Evolutionary conservation across 345 rosid genomes (phyloP).

Genomic region (Dimocarpus longan): DNA sequence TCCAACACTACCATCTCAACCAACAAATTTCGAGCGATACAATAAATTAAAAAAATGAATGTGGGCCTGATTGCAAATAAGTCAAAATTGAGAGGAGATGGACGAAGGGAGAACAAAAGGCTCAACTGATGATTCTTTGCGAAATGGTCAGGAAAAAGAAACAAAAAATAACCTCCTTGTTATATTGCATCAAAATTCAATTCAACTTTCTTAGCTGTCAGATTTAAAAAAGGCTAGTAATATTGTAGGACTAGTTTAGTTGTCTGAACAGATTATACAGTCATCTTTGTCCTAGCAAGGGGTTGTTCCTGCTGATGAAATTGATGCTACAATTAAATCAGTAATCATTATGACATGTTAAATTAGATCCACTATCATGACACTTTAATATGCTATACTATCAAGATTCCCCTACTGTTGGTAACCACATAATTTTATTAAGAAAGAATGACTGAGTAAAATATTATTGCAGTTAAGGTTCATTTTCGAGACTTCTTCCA

Average conservation of each 20-base stretch:
- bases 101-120: neutral
- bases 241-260: neutral
- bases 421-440: neutral
- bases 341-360: neutral
- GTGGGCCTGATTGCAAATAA: neutral
- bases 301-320: neutral
- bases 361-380: neutral
- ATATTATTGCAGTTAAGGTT: neutral
- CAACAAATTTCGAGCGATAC: conserved; percentile 21
- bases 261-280: neutral
- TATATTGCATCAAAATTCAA: neutral
- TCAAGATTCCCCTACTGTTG: neutral
- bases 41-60: conserved; percentile 8
- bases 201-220: neutral
- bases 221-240: neutral
- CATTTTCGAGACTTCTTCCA: neutral
- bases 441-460: neutral
- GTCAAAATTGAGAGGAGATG: neutral
- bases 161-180: neutral
- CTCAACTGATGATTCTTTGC: neutral
- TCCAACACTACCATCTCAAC: conserved; percentile 21
- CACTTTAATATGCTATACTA: neutral
- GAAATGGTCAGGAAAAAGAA: conserved; percentile 3
- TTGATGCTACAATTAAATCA: conserved; percentile 2
- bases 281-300: neutral